phyloP scores from a whole-genome alignment of 1,139 yeast species.

The Diutina neorugosa region DNA sequence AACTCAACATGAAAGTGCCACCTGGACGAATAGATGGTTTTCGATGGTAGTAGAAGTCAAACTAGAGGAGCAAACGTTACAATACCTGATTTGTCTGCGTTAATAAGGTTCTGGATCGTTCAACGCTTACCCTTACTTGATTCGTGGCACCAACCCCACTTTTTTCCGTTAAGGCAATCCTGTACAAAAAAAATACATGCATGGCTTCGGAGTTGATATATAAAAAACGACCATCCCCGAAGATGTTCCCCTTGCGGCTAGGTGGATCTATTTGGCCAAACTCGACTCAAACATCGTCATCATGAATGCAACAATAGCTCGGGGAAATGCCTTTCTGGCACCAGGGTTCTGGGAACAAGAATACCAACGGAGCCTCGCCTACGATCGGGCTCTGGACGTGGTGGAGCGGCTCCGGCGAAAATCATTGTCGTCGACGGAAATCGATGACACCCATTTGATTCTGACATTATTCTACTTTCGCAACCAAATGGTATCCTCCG shows the following conservation, averaged over 20 bases:
- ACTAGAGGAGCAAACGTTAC: no score
- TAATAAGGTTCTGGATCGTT: no score
- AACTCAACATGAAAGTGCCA: neutral
- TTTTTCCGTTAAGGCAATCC: neutral
- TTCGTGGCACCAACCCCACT: neutral
- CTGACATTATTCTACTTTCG: neutral
- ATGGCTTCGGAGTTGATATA: neutral
- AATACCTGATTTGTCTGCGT: no score
- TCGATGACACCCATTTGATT: neutral
- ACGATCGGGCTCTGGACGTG: neutral
- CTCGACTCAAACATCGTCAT: neutral
- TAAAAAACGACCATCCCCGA: neutral
- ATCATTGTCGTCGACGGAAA: neutral
- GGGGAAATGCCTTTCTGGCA: neutral
- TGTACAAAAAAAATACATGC: neutral
- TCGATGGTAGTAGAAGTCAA: no score
- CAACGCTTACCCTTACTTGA: neutral
- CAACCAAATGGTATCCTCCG: neutral
- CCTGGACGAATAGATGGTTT: neutral
- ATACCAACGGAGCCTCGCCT: neutral
- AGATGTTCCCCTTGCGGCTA: neutral
- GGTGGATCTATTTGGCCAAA: neutral
- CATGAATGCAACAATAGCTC: neutral
- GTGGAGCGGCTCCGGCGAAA: neutral
- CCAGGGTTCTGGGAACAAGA: slow-evolving; percentile 3